These are phyloP conservation scores for Avena insularis DNA, from an alignment of 176 grass and related monocot genomes.

Conservation along the genomic window DNA sequence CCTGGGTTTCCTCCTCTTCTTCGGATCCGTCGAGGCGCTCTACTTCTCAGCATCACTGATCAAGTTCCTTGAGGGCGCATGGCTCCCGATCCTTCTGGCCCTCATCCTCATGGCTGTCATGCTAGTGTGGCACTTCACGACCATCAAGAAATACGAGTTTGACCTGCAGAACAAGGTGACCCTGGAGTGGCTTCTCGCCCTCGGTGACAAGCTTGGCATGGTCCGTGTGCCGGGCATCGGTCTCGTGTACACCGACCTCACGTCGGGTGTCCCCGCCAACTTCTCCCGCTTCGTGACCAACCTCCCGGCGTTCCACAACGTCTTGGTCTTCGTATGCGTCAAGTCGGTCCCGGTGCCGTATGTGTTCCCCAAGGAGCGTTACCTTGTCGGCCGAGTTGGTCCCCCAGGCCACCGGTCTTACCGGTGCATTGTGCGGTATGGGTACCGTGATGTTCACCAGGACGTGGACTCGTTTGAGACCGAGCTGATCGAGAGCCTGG, in stretches of 20 bases:
- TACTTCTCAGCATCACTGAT: conserved; percentile 98
- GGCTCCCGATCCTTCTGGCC: conserved; percentile 87
- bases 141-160: conserved; percentile 96
- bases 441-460: conserved; percentile 96
- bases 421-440: conserved; percentile 93
- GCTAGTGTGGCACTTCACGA: conserved; percentile 91
- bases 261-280: conserved; percentile 88
- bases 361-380: conserved; percentile 82
- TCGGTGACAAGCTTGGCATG: conserved; percentile 92
- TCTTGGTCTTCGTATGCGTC: conserved; percentile 94
- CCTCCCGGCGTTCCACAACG: conserved; percentile 87
- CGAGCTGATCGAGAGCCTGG: conserved; percentile 77
- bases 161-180: conserved; percentile 97
- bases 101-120: conserved; percentile 85
- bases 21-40: conserved; percentile 81
- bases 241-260: conserved; percentile 92
- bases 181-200: conserved; percentile 91
- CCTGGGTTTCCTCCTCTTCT: conserved; percentile 80
- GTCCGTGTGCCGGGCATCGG: conserved; percentile 94
- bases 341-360: conserved; percentile 89
- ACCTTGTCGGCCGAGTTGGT: conserved; percentile 87
- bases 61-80: conserved; percentile 96
- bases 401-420: conserved; percentile 86
- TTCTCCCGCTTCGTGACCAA: conserved; percentile 98
- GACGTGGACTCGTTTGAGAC: conserved; percentile 91